Conservation (phyloP, 1,284 basidiomycete genomes). For the Cryptococcus depauperatus region DNA sequence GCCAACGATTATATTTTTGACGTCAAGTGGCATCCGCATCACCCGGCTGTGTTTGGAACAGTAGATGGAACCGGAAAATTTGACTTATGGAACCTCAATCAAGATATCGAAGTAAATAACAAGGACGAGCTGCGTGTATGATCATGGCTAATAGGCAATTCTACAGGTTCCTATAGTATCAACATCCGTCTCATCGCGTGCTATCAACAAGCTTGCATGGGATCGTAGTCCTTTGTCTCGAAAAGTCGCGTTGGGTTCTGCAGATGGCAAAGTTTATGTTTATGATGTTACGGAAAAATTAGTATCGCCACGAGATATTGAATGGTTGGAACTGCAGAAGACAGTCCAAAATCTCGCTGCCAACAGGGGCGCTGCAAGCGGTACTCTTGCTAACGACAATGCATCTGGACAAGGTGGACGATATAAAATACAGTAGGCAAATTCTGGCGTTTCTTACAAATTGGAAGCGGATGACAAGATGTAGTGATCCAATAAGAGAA, state of each 20-base stretch:
- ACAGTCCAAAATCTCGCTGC: slow-evolving; percentile 49
- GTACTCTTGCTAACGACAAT: not conserved
- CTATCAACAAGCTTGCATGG: slow-evolving; percentile 94
- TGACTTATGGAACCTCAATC: slow-evolving; percentile 93
- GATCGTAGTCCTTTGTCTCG: slow-evolving; percentile 63
- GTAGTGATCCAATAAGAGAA: not conserved
- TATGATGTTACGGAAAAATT: slow-evolving; percentile 90
- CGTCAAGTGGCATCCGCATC: slow-evolving; percentile 91
- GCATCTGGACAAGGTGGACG: not conserved
- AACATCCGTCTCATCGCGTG: slow-evolving; percentile 53
- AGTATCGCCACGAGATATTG: slow-evolving; percentile 63
- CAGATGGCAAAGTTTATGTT: slow-evolving; percentile 84
- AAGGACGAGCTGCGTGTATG: too few relatives aligned
- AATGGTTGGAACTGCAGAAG: slow-evolving; percentile 84
- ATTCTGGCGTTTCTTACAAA: too few relatives aligned
- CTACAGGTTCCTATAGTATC: slow-evolving; percentile 37
- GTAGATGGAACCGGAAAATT: slow-evolving; percentile 93
- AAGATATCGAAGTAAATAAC: slow-evolving; percentile 78
- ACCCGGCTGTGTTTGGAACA: slow-evolving; percentile 86
- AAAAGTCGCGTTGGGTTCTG: slow-evolving; percentile 76
- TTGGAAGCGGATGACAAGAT: not conserved
- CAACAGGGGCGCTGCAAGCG: slow-evolving; percentile 1
- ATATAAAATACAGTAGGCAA: not conserved
- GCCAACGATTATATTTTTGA: slow-evolving; percentile 98
- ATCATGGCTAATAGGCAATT: not conserved